Evolutionary conservation across 305 asterid species (phyloP), one percentile per base, ranked within the genome.

Genomic region (Solanum aculeatissimum): DNA sequence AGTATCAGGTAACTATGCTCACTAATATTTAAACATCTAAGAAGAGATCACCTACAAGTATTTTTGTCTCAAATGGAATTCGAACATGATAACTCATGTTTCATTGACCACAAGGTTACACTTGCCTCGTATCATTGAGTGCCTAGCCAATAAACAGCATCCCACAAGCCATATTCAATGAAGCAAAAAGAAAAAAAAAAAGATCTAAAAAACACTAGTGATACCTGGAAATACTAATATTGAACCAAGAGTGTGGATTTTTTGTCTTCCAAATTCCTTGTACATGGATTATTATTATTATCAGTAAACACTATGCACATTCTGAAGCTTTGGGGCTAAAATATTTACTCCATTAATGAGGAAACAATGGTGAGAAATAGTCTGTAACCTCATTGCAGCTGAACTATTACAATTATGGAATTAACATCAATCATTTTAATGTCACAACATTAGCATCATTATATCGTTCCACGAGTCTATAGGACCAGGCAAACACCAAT

Each of bases 401-500:
- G 25, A 81, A 60, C 38, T 45, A 81, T 35, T 47, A 43, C 53
- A 21, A 66, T 4, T 53, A 42, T 25, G 42, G 38, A 62, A 47
- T 45, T 40, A 45, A 72, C 65, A 57, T 57, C 7, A n/a, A 57
- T 11, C 23, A 23, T 0, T 21, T 1, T 14, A 45, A 45, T 49
- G 27, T 27, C 19, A 75, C 43, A 93, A 84, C 93, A 93, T 90
- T 89, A 89, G 89, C 91, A 89, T 84, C 86, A 95, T 88, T 88
- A 95, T 83, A 79, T 92, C 97, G 89, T 93, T 94, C 98, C 98
- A 95, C 53, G 96, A 91, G 60, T 95, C 98, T 83, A 95, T 93
- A 2, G 98, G 98, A 10, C 98, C 98, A 1, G 98, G 98, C 89
- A 95, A 89, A 81, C 98, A 95, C 98, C 98, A 95, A 40, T 95